Evolutionary conservation across 169 alveolate species (phyloP), one percentile per base, ranked within the genome.

Genomic region (Cryptosporidium sp.): DNA sequence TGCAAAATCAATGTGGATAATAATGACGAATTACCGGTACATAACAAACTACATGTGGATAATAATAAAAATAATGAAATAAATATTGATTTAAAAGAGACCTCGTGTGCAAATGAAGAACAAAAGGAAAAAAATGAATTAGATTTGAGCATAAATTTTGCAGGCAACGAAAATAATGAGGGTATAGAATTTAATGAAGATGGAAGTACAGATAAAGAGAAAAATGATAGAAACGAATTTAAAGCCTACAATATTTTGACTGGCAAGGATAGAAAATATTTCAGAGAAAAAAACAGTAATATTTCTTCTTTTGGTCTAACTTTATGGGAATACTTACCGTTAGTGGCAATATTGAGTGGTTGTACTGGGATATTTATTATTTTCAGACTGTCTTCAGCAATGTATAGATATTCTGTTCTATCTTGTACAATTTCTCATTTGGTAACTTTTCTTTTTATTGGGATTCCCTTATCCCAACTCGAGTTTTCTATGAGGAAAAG

Each of bases 341-440:
- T 80, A 14, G 74, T 80, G 3, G 89, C 89, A 39, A 12, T 80
- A 62, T 50, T 80, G 37, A 80, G 70, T 62, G 89, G 80, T 23
- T 80, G 89, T 43, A 80, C 89, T 4, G 89, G 89, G 12, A 80
- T 80, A 41, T 80, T 80, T 80, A 65, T 80, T 26, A 31, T 80
- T 12, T 62, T 80, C 16, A 69, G 89, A 59, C 35, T 80, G 14
- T 80, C 89, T 14, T 80, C 89, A 41, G 48, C 67, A 26, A 80
- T 80, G 75, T 80, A 80, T 41, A 59, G 89, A 80, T 80, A 26
- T 48, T 80, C 89, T 23, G 43, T 80, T 21, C 33, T 80, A 48
- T 80, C 89, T 43, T 80, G 89, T 50, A 62, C 48, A 16, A 80
- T 80, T 62, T 62, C 89, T 39, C 89, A 80, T 18, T 16, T 80